phyloP scores from a whole-genome alignment of 176 grass and related monocot genomes.

The Themeda triandra region DNA sequence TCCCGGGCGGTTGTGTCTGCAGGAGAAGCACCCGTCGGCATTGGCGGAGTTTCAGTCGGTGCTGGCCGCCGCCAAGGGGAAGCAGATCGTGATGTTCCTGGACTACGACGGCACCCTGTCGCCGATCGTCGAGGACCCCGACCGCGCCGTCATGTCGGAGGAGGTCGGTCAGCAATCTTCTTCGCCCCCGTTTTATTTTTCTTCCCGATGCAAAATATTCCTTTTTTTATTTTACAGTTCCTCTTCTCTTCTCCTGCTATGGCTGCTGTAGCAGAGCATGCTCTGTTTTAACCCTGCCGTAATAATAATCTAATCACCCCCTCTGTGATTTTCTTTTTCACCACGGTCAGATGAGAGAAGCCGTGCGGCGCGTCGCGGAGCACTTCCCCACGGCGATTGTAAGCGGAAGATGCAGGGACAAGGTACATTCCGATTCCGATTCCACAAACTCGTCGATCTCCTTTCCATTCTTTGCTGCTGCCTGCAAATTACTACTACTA shows the following conservation, averaged over 20 bases:
- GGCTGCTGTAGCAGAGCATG: background rate
- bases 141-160: constrained; percentile 65
- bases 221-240: background rate
- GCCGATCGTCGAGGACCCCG: constrained; percentile 82
- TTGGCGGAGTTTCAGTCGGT: constrained; percentile 44
- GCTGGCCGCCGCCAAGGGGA: constrained; percentile 44
- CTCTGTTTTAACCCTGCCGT: background rate
- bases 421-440: constrained; percentile 49
- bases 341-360: constrained; percentile 63
- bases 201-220: background rate
- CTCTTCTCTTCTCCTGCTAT: background rate
- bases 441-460: background rate
- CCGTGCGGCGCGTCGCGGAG: constrained; percentile 56
- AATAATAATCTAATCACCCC: background rate
- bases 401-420: constrained; percentile 78
- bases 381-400: constrained; percentile 90
- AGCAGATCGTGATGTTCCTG: constrained; percentile 78
- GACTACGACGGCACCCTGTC: constrained; percentile 96
- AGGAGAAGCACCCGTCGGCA: constrained; percentile 80
- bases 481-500: no score
- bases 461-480: background rate
- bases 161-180: constrained; percentile 24
- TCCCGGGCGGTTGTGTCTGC: background rate
- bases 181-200: no score
- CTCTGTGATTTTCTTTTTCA: background rate